Evolutionary conservation across 345 rosid genomes (phyloP).

Genomic region (Psidium guajava): DNA sequence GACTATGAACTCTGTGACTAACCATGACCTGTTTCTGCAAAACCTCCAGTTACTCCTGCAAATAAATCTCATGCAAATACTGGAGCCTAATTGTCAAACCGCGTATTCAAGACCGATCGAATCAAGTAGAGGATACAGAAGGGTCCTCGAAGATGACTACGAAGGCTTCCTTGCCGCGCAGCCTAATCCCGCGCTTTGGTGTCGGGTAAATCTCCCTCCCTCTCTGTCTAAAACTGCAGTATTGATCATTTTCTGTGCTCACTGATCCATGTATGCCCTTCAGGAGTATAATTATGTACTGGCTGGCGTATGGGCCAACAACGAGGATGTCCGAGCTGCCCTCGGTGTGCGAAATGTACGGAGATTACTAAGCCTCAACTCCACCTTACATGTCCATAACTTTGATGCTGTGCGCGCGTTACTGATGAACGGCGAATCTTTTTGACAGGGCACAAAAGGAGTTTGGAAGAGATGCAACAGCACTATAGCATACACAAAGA

Average conservation of each 20-base stretch:
- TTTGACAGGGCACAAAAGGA: constrained; percentile 9
- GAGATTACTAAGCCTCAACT: background rate
- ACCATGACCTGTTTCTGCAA: background rate
- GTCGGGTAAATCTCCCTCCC: constrained; percentile 6
- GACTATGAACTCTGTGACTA: background rate
- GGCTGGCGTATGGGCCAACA: constrained; percentile 22
- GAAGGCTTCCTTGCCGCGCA: constrained; percentile 1
- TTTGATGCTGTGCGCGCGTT: fast-evolving
- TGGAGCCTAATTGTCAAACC: constrained; percentile 19
- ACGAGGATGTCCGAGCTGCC: constrained; percentile 9
- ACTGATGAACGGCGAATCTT: background rate
- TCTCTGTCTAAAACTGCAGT: background rate
- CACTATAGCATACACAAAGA: constrained; percentile 16
- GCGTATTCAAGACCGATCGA: constrained; percentile 4
- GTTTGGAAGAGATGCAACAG: constrained; percentile 23
- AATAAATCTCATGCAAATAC: constrained; percentile 17
- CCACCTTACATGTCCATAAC: background rate
- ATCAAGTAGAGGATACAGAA: background rate
- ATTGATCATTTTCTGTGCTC: background rate
- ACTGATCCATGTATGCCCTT: background rate
- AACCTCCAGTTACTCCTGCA: constrained; percentile 11
- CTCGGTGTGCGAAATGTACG: constrained; percentile 17
- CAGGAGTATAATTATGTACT: constrained; percentile 27
- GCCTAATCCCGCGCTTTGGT: constrained; percentile 8
- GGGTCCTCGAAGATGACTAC: constrained; percentile 10